Base-by-base conservation (phyloP, 805 yeast species). In the Wickerhamomyces alni region DNA sequence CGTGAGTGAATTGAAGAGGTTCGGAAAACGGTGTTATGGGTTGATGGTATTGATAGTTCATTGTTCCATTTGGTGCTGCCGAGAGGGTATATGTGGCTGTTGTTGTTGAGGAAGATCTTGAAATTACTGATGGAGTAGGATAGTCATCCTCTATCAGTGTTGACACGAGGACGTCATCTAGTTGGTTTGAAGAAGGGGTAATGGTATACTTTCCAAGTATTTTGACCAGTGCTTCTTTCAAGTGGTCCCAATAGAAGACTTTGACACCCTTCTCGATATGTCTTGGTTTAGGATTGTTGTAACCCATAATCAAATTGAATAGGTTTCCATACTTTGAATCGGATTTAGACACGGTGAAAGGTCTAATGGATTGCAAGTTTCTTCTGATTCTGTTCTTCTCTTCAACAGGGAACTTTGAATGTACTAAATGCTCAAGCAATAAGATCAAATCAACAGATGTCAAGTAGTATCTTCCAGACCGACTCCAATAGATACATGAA, bases 231-330 rank as follows among this genome's bases (percentile, higher is more conserved):
- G 87, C 87, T 24, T 60, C 65, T 29, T 64, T 70, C 19, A 81
- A 58, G 33, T 69, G 65, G 17, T 55, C 51, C 87, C 87, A 81
- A 19, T 65, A 63, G 50, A 81, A 75, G 4, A 81, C 85, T 52
- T 81, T 81, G 43, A 81, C 72, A 52, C 80, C 84, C 54, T 81
- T 81, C 49, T 78, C 87, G 33, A 81, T 81, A 46, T 78, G 79
- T 31, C 87, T 62, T 5, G 87, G 87, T 46, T 76, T 66, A 2
- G 87, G 87, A 40, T 67, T 67, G 22, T 72, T 73, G 65, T 73
- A 80, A 25, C 67, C 59, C 87, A 81, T 81, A 28, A 81, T 69
- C 36, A 70, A 47, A 53, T 63, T 54, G 53, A 72, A 73, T 37
- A 72, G 66, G 21, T 55, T 50, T 33, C 58, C 59, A 30, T 55